These are phyloP conservation scores for Periglandula ipomoeae DNA, from an alignment of 2,329 filamentous ascomycete genomes.

Conservation along the genomic window DNA sequence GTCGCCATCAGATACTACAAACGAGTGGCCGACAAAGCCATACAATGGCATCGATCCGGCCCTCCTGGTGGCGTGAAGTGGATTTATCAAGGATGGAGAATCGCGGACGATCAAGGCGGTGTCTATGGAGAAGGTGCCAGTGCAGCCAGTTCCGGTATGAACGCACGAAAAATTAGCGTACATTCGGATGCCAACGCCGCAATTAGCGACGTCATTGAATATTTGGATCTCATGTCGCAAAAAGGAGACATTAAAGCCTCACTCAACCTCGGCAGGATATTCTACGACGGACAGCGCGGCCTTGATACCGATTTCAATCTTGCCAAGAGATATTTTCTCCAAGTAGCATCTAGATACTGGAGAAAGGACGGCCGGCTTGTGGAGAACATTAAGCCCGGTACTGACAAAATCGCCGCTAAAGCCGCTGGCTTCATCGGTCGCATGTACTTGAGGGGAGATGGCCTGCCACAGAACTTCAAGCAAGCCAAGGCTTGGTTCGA, in stretches of 20 bases:
- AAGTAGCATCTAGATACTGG: constrained; percentile 77
- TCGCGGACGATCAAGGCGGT: constrained; percentile 84
- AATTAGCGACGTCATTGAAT: constrained; percentile 90
- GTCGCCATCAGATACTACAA: constrained; percentile 83
- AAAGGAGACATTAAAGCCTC: constrained; percentile 85
- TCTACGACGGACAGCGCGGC: constrained; percentile 77
- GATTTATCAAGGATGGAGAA: constrained; percentile 68
- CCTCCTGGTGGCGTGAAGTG: constrained; percentile 80
- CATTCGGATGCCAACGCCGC: constrained; percentile 77
- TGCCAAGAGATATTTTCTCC: constrained; percentile 73
- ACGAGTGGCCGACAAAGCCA: constrained; percentile 84
- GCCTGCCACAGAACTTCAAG: constrained; percentile 67
- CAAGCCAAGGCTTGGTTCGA: constrained; percentile 77
- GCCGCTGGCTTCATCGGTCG: constrained; percentile 80
- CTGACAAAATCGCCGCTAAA: constrained; percentile 73
- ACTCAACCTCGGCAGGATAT: constrained; percentile 74
- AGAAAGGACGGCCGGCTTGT: constrained; percentile 63
- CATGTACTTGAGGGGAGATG: constrained; percentile 85
- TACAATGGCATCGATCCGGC: constrained; percentile 78
- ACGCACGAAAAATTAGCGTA: constrained; percentile 63
- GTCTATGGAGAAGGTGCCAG: constrained; percentile 95
- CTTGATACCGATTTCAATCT: constrained; percentile 63
- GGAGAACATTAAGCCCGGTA: constrained; percentile 57
- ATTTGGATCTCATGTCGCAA: constrained; percentile 79
- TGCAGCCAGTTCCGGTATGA: constrained; percentile 74